Base-by-base conservation (phyloP, 495 filamentous ascomycete species). In the Lindgomyces ingoldianus region DNA sequence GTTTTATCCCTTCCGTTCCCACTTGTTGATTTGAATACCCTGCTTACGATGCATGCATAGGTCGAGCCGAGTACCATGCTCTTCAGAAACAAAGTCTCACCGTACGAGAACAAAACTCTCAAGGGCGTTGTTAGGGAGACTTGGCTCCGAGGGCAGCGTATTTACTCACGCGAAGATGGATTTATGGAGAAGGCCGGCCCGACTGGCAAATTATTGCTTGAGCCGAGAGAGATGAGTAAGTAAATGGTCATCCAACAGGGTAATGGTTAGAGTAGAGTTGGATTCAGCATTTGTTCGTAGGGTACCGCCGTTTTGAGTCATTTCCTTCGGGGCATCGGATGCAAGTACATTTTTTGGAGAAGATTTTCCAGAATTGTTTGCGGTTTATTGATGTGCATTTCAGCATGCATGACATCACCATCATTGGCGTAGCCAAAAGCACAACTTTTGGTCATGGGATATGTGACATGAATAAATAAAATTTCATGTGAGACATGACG, bases 71-170 rank as follows among this genome's bases (percentile, higher is more conserved):
- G 60, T 22, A 72, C 70, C 25, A 96, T 98, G 93, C 82, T 94
- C 42, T 98, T 96, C 83, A 85, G 92, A 69, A 98, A 98, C 74
- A 95, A 96, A 75, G 90, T 91, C 78, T 90, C 85, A 24, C 94
- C 94, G 1, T 98, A 96, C 79, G 89, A 97, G 76, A 91, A 91
- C 24, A 87, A 86, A 68, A 83, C 74, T 4, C 85, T 98, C 72
- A 83, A 79, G 58, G 94, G 94, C 0, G 83, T 90, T 64, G 93
- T 97, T 14, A 82, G 79, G 54, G 91, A 96, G 81, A 97, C 94
- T 9, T 98, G 91, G 91, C 72, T 98, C 45, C 80, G 93, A 33
- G 94, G 94, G 1, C 76, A 78, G 65, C 88, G 83, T 73, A 83
- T 98, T 27, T 96, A 88, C 74, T 81, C 83, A 47, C 76, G 83